A percentile compares a stretch with the other conserved stretches of the same genome.
These are phyloP conservation scores for Thraustotheca clavata DNA, from an alignment of 352 stramenopile species.

Conservation along the genomic window DNA sequence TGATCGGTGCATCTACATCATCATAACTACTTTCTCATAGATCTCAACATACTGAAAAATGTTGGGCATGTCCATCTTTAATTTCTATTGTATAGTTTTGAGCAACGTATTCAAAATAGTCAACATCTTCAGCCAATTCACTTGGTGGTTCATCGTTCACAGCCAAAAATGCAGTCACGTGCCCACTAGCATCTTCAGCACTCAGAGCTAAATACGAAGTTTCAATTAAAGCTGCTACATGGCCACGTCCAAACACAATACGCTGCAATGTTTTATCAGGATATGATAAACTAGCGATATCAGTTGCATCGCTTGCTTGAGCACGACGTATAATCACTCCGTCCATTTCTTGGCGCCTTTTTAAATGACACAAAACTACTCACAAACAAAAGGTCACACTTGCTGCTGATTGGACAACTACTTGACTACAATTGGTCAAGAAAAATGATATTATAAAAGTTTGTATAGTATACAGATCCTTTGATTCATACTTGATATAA, in stretches of 20 bases:
- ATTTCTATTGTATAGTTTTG: conserved; percentile 12
- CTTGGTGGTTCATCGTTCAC: conserved; percentile 51
- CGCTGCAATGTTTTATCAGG: conserved; percentile 36
- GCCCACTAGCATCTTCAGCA: conserved; percentile 39
- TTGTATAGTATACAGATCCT: too few relatives aligned
- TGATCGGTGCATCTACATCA: conserved; percentile 4
- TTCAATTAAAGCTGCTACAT: conserved; percentile 52
- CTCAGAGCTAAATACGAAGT: conserved; percentile 46
- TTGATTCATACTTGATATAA: too few relatives aligned
- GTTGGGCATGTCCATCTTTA: not conserved
- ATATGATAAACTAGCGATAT: conserved; percentile 43
- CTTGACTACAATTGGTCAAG: too few relatives aligned
- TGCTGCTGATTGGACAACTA: too few relatives aligned
- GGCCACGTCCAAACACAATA: conserved; percentile 49
- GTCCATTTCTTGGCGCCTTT: too few relatives aligned
- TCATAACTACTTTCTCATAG: too few relatives aligned
- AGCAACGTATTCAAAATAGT: conserved; percentile 36
- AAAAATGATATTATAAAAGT: too few relatives aligned
- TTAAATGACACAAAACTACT: too few relatives aligned
- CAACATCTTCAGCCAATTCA: conserved; percentile 41
- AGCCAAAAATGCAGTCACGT: conserved; percentile 45
- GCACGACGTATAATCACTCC: conserved; percentile 12
- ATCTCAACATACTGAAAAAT: not conserved
- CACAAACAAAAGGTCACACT: too few relatives aligned
- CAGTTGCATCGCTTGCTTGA: conserved; percentile 10